Base-by-base conservation (phyloP, 23 red algal species). In the Gracilaria domingensis region DNA sequence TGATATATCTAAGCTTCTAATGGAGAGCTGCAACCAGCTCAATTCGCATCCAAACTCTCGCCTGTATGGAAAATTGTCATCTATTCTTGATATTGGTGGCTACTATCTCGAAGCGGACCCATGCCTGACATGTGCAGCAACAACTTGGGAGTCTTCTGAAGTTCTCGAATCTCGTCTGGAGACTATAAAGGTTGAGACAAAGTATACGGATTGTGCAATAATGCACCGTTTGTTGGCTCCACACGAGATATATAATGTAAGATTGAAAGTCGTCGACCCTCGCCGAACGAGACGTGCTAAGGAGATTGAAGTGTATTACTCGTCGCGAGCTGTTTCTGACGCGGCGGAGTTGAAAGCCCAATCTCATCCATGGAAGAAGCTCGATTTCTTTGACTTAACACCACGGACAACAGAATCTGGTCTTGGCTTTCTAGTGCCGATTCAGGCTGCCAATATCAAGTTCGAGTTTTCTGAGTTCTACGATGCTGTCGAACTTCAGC, bases 61-160 rank as follows among this genome's bases (percentile, higher is more conserved):
- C 28, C 50, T 95, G 17, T 95, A 95, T 53, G 77, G 76, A 54
- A 65, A 58, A 35, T 21, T 95, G 20, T 87, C 84, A 28, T 65
- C 58, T 32, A 45, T 79, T 38, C 67, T 95, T 48, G 83, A 84
- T 18, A 79, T 95, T 66, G 42, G 70, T 35, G 93, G 93, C 24
- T 95, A 89, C 49, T 95, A 81, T 47, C 85, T 95, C 18, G 84
- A 95, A 75, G 83, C 93, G 66, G 93, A 95, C 65, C 85, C 86
- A 1, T 95, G 93, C 62, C 51, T 85, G 32, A 57, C 86, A 37
- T 95, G 93, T 83, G 78, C 90, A 48, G 85, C 75, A 72, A 69
- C 79, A 30, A 82, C 73, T 16, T 89, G 84, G 62, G 93, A 79
- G 21, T 80, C 84, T 42, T 83, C 80, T 38, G 80, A 75, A 42